Conservation (phyloP, 202 grass and related monocot genomes). For the Carex arenaria region DNA sequence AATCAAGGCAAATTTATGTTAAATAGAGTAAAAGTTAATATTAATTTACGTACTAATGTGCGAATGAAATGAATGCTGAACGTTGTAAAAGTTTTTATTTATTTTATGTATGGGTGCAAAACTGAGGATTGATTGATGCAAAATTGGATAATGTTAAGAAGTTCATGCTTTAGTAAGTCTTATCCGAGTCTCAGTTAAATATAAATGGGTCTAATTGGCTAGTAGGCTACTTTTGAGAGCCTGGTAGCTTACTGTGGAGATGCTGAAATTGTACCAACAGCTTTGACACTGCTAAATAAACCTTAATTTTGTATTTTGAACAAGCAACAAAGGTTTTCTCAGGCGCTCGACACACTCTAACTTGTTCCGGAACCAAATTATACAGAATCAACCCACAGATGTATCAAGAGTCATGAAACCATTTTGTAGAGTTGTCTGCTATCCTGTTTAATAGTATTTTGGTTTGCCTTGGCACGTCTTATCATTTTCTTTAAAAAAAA, state of each 20-base stretch:
- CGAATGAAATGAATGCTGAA: not conserved
- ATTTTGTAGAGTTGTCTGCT: not conserved
- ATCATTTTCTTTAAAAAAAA: constrained; percentile 14
- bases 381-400: not conserved
- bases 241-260: not conserved
- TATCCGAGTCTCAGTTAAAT: not conserved
- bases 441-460: not conserved
- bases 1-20: not conserved
- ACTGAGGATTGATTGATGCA: not conserved
- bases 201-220: not conserved
- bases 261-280: not conserved
- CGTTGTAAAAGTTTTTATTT: not conserved
- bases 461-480: not conserved
- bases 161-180: not conserved
- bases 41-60: not conserved
- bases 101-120: not conserved
- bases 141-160: not conserved
- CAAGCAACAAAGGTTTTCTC: not conserved
- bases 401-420: not conserved
- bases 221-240: not conserved
- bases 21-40: not conserved
- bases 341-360: not conserved
- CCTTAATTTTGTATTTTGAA: not conserved
- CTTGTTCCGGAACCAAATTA: not conserved
- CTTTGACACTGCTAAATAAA: not conserved